phyloP scores from a whole-genome alignment of 345 rosid genomes.

The Combretum micranthum region DNA sequence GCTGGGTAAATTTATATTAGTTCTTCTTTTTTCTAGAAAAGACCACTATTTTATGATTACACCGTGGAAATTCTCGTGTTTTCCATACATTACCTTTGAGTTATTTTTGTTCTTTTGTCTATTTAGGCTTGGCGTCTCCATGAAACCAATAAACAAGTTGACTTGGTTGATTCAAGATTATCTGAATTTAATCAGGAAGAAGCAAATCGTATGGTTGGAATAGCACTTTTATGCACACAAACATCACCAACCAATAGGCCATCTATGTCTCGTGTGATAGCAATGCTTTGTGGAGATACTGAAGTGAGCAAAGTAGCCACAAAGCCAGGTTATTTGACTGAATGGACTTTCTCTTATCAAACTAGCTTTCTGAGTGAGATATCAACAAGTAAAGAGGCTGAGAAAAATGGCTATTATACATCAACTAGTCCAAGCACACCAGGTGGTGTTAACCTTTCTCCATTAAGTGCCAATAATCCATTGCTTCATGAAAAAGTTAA shows the following conservation, averaged over 20 bases:
- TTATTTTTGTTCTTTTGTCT: not conserved
- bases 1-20: too few relatives aligned
- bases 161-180: conserved; percentile 36
- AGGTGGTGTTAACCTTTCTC: not conserved
- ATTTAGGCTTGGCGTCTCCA: conserved; percentile 54
- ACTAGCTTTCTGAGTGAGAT: conserved; percentile 20
- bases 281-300: conserved; percentile 58
- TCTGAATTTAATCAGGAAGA: conserved; percentile 34
- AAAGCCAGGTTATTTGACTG: too few relatives aligned
- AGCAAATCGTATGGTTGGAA: conserved; percentile 34
- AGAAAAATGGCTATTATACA: not conserved
- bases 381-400: not conserved
- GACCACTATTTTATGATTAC: not conserved
- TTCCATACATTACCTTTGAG: not conserved
- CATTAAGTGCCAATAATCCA: not conserved
- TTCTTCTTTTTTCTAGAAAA: too few relatives aligned
- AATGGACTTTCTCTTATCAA: conserved; percentile 43
- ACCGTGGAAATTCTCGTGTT: too few relatives aligned
- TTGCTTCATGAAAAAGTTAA: conserved; percentile 1
- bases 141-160: conserved; percentile 29
- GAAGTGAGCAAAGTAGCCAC: too few relatives aligned
- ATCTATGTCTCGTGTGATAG: conserved; percentile 53
- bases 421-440: conserved; percentile 2
- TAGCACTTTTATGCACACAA: conserved; percentile 63
- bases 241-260: conserved; percentile 47